These are phyloP conservation scores for Aspergillus ostianus DNA, from an alignment of 495 filamentous ascomycete species.

Conservation along the genomic window DNA sequence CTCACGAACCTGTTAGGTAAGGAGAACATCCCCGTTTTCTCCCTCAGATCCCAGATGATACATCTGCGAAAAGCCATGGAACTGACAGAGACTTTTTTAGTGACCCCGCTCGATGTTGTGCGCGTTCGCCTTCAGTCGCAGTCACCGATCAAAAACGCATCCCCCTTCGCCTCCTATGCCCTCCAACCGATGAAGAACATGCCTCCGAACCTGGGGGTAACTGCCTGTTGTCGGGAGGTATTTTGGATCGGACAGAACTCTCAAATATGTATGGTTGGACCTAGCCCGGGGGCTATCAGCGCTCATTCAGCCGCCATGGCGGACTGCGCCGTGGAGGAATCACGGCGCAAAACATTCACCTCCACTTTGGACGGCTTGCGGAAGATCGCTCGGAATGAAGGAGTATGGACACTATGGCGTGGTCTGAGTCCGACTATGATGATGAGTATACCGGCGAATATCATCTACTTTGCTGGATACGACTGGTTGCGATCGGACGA, in stretches of 20 bases:
- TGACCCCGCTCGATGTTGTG: constrained; percentile 95
- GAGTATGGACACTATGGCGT: constrained; percentile 82
- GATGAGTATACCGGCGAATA: constrained; percentile 94
- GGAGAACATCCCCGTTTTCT: constrained; percentile 15
- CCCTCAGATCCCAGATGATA: background rate
- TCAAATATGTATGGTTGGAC: constrained; percentile 71
- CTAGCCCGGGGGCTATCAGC: constrained; percentile 35
- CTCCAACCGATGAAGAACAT: constrained; percentile 60
- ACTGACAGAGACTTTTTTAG: constrained; percentile 42
- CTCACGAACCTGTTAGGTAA: constrained; percentile 86
- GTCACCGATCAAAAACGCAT: constrained; percentile 41
- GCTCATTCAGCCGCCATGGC: constrained; percentile 32
- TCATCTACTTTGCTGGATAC: constrained; percentile 99
- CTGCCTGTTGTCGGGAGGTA: constrained; percentile 93
- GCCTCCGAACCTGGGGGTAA: constrained; percentile 81
- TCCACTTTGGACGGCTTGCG: constrained; percentile 88
- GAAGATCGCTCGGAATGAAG: constrained; percentile 97
- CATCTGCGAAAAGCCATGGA: background rate
- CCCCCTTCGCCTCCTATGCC: constrained; percentile 46
- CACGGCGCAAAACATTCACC: constrained; percentile 76
- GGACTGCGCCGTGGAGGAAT: constrained; percentile 86
- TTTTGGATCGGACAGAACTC: constrained; percentile 91
- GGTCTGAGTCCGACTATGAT: constrained; percentile 87
- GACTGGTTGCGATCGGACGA: constrained; percentile 80
- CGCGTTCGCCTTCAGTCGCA: constrained; percentile 93